Evolutionary conservation across 2,329 filamentous ascomycete genomes (phyloP).

Genomic region (Aspergillus ochraceoroseus): DNA sequence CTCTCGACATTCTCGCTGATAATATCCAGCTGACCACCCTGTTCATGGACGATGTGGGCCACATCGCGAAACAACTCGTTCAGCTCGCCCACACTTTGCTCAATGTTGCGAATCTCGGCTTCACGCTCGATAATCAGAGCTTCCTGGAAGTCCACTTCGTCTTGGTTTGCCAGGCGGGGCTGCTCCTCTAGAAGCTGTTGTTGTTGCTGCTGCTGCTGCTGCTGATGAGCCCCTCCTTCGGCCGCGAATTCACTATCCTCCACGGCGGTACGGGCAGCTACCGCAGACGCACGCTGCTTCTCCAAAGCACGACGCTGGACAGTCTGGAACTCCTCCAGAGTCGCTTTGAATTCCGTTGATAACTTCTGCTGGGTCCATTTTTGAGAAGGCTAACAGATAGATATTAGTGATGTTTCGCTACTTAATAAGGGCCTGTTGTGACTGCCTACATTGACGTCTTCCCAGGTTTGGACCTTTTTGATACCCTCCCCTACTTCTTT

Average conservation of each 20-base stretch:
- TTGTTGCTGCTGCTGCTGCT: conserved; percentile 60
- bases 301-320: conserved; percentile 88
- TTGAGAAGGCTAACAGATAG: conserved; percentile 67
- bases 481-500: conserved; percentile 89
- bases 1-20: conserved; percentile 85
- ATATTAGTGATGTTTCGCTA: conserved; percentile 14
- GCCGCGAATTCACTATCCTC: conserved; percentile 48
- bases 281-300: conserved; percentile 82
- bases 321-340: conserved; percentile 82
- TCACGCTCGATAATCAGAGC: conserved; percentile 93
- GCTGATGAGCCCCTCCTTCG: conserved; percentile 44
- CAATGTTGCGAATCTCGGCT: conserved; percentile 93
- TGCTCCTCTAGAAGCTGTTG: conserved; percentile 71
- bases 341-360: conserved; percentile 84
- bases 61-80: conserved; percentile 97
- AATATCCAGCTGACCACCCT: conserved; percentile 80
- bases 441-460: conserved; percentile 65
- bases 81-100: conserved; percentile 89
- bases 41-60: conserved; percentile 93
- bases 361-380: conserved; percentile 96
- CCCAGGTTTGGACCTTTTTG: conserved; percentile 86
- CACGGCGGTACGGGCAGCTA: conserved; percentile 73
- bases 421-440: neutral
- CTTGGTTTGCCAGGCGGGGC: conserved; percentile 76
- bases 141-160: conserved; percentile 97